A percentile compares a stretch with the other conserved stretches of the same genome.
Conservation (phyloP, 768 basidiomycete genomes). For the Trametes villosa region DNA sequence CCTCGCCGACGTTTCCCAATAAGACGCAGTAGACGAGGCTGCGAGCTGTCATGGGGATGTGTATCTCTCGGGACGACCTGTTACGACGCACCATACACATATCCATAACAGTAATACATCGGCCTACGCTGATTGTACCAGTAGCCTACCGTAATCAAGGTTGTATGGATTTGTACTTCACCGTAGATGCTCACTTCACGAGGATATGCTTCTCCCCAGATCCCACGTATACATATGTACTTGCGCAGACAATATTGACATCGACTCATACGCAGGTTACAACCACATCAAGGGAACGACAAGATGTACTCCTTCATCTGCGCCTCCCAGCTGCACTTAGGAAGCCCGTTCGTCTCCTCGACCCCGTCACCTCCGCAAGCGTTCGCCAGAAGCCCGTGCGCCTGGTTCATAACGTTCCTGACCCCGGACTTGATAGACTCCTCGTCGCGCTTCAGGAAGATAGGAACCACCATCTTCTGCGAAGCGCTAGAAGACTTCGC, state of each 20-base stretch:
- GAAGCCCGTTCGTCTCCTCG: constrained; percentile 42
- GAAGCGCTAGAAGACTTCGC: background rate
- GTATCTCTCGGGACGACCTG: too few relatives aligned
- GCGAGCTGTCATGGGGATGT: background rate
- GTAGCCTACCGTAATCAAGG: background rate
- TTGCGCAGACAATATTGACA: too few relatives aligned
- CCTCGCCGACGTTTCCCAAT: background rate
- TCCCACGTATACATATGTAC: too few relatives aligned
- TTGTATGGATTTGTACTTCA: background rate
- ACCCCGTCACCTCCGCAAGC: constrained; percentile 47
- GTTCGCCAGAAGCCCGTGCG: constrained; percentile 38
- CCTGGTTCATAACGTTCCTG: constrained; percentile 38
- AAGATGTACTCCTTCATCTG: constrained; percentile 66
- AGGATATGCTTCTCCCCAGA: too few relatives aligned
- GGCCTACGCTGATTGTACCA: constrained; percentile 21
- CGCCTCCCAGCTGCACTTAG: constrained; percentile 62
- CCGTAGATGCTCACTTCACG: too few relatives aligned
- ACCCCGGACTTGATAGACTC: too few relatives aligned
- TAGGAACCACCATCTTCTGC: constrained; percentile 16
- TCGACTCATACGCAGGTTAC: background rate
- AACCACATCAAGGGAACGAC: constrained; percentile 54
- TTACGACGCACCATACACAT: background rate
- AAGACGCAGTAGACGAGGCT: background rate
- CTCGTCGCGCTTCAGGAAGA: constrained; percentile 25
- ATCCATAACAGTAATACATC: background rate